phyloP scores from a whole-genome alignment of 2,329 filamentous ascomycete genomes.

The Gyromitra esculenta region DNA sequence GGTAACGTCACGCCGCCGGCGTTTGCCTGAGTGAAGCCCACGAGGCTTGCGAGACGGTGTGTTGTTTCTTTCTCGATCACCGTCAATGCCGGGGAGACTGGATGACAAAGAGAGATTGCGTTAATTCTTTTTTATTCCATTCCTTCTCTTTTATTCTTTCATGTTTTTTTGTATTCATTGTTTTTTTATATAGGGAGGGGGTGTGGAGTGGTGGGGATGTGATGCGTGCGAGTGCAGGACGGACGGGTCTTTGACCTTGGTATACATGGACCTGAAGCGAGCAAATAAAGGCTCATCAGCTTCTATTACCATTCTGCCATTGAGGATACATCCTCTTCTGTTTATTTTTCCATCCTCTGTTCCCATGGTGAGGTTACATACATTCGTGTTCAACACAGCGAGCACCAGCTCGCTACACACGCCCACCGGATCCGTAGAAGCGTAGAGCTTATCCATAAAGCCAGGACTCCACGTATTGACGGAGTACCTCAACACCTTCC shows the following conservation, averaged over 20 bases:
- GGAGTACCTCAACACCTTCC: slow-evolving; percentile 79
- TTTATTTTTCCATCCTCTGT: background rate
- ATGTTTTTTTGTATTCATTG: background rate
- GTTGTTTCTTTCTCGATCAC: slow-evolving; percentile 87
- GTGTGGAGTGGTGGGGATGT: background rate
- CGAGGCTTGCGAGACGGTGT: slow-evolving; percentile 75
- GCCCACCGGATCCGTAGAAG: slow-evolving; percentile 86
- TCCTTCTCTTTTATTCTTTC: slow-evolving; percentile 9
- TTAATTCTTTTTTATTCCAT: slow-evolving; percentile 22
- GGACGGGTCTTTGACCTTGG: slow-evolving; percentile 63
- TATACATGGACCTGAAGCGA: slow-evolving; percentile 78
- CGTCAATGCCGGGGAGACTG: slow-evolving; percentile 84
- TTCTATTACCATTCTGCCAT: slow-evolving; percentile 8
- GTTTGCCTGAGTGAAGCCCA: slow-evolving; percentile 75
- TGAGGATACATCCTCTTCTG: background rate
- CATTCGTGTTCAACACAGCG: slow-evolving; percentile 88
- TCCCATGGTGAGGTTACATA: slow-evolving; percentile 60
- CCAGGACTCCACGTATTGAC: slow-evolving; percentile 99
- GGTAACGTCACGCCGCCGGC: slow-evolving; percentile 79
- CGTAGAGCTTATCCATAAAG: slow-evolving; percentile 94
- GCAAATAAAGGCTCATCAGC: slow-evolving; percentile 20
- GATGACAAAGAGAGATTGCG: slow-evolving; percentile 8
- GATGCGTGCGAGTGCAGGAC: background rate
- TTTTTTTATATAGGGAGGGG: background rate
- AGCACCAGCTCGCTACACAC: slow-evolving; percentile 86